Evolutionary conservation across 1,139 yeast species (phyloP).

Genomic region (Geotrichum fermentans): DNA sequence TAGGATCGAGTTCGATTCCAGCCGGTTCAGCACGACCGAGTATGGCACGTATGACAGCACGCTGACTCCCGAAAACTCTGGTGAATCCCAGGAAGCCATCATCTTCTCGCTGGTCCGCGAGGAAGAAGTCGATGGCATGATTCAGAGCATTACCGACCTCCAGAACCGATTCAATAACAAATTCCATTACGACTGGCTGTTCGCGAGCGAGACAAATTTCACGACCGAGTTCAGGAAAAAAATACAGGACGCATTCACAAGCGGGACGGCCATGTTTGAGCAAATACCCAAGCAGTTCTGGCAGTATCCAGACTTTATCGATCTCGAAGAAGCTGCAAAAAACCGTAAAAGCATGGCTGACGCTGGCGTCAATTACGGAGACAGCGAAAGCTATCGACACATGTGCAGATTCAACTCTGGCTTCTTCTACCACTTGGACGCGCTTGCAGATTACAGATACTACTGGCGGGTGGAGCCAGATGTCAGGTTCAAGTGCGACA

Average conservation of each 20-base stretch:
- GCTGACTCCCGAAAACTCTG: not conserved
- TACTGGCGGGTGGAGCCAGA: constrained; percentile 76
- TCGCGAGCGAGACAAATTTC: constrained; percentile 62
- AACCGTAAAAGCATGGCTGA: constrained; percentile 47
- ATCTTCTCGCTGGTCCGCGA: constrained; percentile 69
- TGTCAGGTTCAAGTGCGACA: constrained; percentile 56
- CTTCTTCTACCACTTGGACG: constrained; percentile 54
- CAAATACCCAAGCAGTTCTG: constrained; percentile 60
- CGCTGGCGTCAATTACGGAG: constrained; percentile 56
- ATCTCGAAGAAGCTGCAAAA: constrained; percentile 50
- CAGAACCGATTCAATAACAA: constrained; percentile 69
- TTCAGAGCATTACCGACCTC: constrained; percentile 53
- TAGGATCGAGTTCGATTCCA: too few species aligned
- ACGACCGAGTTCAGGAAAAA: constrained; percentile 51
- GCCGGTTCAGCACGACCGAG: too few species aligned
- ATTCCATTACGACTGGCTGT: constrained; percentile 76
- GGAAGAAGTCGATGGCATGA: constrained; percentile 53
- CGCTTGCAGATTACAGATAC: constrained; percentile 54
- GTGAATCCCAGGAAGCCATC: constrained; percentile 51
- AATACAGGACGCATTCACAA: constrained; percentile 37
- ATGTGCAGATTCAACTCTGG: constrained; percentile 75
- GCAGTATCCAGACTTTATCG: constrained; percentile 70
- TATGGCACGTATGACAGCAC: not conserved
- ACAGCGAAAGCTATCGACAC: constrained; percentile 58
- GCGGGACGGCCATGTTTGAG: constrained; percentile 61